These are phyloP conservation scores for Verticillium isaacii DNA, from an alignment of 2,329 filamentous ascomycete species.

Conservation along the genomic window DNA sequence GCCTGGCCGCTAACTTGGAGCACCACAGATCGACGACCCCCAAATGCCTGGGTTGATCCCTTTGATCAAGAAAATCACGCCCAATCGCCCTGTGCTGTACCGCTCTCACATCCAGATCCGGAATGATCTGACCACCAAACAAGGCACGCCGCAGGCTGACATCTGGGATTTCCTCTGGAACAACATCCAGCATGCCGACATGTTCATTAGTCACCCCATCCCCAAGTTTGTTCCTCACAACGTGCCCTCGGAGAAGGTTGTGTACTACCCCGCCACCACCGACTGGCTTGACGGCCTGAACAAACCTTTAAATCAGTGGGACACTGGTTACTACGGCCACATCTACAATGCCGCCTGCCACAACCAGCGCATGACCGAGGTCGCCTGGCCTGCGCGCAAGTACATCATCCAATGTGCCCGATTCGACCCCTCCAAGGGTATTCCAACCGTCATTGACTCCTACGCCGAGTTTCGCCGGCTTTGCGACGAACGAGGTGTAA, in stretches of 20 bases:
- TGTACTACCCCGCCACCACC: conserved; percentile 74
- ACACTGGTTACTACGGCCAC: conserved; percentile 68
- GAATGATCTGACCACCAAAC: conserved; percentile 61
- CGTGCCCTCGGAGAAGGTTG: conserved; percentile 62
- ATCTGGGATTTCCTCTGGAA: conserved; percentile 74
- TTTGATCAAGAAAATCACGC: conserved; percentile 66
- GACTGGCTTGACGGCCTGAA: conserved; percentile 83
- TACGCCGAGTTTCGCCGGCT: conserved; percentile 68
- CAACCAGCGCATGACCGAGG: conserved; percentile 53
- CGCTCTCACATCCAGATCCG: conserved; percentile 81
- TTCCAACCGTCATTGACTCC: conserved; percentile 69
- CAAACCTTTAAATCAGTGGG: conserved; percentile 67
- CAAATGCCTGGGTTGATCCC: conserved; percentile 79
- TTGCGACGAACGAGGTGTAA: conserved; percentile 46
- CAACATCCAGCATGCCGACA: conserved; percentile 64
- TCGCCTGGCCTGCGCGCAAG: conserved; percentile 54
- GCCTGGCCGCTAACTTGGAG: background rate
- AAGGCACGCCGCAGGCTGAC: conserved; percentile 63
- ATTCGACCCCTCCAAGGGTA: conserved; percentile 81
- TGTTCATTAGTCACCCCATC: conserved; percentile 81
- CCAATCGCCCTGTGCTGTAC: conserved; percentile 72
- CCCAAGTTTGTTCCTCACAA: conserved; percentile 66
- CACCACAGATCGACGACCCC: conserved; percentile 64
- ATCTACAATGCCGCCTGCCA: conserved; percentile 63
- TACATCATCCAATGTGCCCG: conserved; percentile 79